These are phyloP conservation scores for Magnusiomyces ingens DNA, from an alignment of 1,139 yeast species.

Conservation along the genomic window DNA sequence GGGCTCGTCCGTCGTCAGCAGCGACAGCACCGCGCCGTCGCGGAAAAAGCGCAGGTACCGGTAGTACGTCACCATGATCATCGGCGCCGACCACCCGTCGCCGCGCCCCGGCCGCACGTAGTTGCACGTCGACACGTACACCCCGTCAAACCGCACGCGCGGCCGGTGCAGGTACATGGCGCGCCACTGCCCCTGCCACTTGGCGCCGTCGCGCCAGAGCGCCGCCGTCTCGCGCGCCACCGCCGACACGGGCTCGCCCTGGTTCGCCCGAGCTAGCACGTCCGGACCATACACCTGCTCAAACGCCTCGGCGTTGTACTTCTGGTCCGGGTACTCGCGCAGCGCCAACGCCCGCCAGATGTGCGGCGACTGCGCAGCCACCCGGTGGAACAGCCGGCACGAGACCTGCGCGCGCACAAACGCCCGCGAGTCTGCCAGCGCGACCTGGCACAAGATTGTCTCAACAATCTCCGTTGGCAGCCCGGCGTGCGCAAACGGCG, in stretches of 20 bases:
- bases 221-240: neutral
- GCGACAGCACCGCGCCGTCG: constrained; percentile 55
- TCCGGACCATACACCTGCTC: constrained; percentile 1
- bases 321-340: constrained; percentile 52
- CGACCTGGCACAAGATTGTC: constrained; percentile 47
- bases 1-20: constrained; percentile 26
- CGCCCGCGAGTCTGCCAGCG: constrained; percentile 46
- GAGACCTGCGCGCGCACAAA: constrained; percentile 61
- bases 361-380: constrained; percentile 51
- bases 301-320: constrained; percentile 22
- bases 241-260: no score
- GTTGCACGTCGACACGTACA: constrained; percentile 78
- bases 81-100: constrained; percentile 69
- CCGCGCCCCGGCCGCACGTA: constrained; percentile 76
- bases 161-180: constrained; percentile 48
- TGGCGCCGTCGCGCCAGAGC: neutral
- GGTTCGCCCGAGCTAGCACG: neutral
- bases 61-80: constrained; percentile 79
- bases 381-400: constrained; percentile 53
- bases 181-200: constrained; percentile 32
- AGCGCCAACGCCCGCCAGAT: constrained; percentile 55
- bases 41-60: constrained; percentile 75
- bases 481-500: constrained; percentile 42
- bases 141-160: constrained; percentile 69
- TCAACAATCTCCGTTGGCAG: constrained; percentile 63